Evolutionary conservation across 164 flowering plant species (phyloP).

Genomic region (Taxillus chinensis): DNA sequence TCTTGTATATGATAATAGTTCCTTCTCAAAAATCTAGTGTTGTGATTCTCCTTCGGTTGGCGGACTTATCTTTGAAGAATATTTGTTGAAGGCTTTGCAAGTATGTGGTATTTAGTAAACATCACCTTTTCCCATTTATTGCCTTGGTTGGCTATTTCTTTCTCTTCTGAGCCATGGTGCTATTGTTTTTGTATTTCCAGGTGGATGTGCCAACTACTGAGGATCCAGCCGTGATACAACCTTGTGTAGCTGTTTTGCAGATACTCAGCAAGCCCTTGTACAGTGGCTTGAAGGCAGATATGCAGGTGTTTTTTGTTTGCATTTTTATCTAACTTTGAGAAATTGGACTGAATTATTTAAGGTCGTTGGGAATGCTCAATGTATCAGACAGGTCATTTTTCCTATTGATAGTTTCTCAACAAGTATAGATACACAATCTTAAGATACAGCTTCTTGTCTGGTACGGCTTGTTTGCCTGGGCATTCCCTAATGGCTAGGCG

Average conservation of each 20-base stretch:
- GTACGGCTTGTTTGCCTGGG: too few species aligned
- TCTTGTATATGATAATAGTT: background rate
- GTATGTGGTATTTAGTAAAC: slow-evolving; percentile 25
- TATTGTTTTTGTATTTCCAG: slow-evolving; percentile 23
- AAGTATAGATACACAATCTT: too few species aligned
- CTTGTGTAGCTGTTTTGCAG: slow-evolving; percentile 55
- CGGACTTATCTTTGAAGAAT: slow-evolving; percentile 18
- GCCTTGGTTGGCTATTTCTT: background rate
- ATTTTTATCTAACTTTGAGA: too few species aligned
- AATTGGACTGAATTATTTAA: too few species aligned
- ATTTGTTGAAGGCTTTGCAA: slow-evolving; percentile 44
- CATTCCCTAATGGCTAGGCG: too few species aligned
- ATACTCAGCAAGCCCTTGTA: slow-evolving; percentile 37
- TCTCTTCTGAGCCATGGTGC: background rate
- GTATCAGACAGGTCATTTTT: too few species aligned
- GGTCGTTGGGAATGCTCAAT: too few species aligned
- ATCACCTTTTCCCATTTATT: background rate
- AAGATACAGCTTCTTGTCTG: too few species aligned
- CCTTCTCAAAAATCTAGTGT: slow-evolving; percentile 20
- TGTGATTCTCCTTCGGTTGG: slow-evolving; percentile 29
- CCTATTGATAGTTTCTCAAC: too few species aligned
- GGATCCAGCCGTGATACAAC: slow-evolving; percentile 44
- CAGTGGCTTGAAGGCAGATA: slow-evolving; percentile 34
- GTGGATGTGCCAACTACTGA: slow-evolving; percentile 27
- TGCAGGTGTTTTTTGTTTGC: slow-evolving; percentile 36